Conservation (phyloP, 352 stramenopile genomes). For the Phytophthora citrophthora region DNA sequence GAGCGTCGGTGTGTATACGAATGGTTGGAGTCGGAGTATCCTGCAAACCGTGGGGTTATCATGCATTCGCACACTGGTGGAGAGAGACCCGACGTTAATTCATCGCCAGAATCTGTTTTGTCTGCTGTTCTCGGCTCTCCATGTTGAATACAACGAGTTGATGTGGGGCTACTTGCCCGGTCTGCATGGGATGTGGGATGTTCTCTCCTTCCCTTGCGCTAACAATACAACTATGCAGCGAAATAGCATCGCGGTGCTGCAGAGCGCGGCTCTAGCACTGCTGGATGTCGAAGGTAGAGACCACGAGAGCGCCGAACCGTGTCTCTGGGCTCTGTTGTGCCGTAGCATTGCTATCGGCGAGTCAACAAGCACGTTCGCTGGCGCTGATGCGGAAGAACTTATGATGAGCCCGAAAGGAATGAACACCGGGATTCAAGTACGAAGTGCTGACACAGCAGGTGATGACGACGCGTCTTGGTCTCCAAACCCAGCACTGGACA, state of each 20-base stretch:
- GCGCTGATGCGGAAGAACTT: conserved; percentile 39
- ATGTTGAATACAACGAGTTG: conserved; percentile 67
- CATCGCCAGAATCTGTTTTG: conserved; percentile 64
- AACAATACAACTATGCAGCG: conserved; percentile 30
- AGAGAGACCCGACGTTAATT: conserved; percentile 77
- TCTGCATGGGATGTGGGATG: conserved; percentile 76
- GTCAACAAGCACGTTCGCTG: conserved; percentile 48
- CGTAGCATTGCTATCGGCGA: conserved; percentile 83
- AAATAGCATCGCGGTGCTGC: conserved; percentile 51
- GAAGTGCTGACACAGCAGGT: conserved; percentile 13
- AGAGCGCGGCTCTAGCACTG: conserved; percentile 64
- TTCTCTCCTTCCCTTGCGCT: conserved; percentile 49
- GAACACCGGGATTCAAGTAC: conserved; percentile 23
- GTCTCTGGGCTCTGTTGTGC: conserved; percentile 79
- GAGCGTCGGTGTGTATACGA: conserved; percentile 47
- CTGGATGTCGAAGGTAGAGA: conserved; percentile 72
- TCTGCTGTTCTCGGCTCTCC: conserved; percentile 79
- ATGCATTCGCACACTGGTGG: conserved; percentile 79
- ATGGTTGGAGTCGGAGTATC: conserved; percentile 65
- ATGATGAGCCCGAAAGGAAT: conserved; percentile 82
- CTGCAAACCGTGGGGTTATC: conserved; percentile 77
- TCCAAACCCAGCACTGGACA: conserved; percentile 19
- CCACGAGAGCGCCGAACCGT: conserved; percentile 52
- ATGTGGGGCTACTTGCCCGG: conserved; percentile 69
- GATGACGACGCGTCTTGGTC: conserved; percentile 29